Base-by-base conservation (phyloP, 345 rosid genomes). In the Hibiscus syriacus region DNA sequence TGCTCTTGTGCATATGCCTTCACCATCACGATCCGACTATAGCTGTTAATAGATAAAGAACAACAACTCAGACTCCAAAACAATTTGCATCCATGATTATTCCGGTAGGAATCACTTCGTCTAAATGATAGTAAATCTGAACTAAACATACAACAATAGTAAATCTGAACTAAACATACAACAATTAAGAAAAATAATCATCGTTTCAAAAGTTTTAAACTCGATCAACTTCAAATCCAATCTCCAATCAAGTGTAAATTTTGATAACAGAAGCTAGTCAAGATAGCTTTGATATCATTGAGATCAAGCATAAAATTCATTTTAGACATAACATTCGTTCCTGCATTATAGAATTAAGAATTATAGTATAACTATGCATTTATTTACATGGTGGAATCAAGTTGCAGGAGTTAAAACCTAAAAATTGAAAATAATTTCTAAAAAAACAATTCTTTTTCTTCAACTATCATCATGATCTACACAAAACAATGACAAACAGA, bases 1-100 rank as follows among this genome's bases (percentile, higher is more conserved):
- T 93, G 98, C 82, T 93, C 94, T 79, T 93, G 98, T 10, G 70
- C 54, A 60, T 86, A 91, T 56, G 92, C 95, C 83, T 84, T 89
- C 22, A 88, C 95, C 97, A 90, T 90, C 34, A 57, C 66, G 61
- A 30, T 54, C 68, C 43, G 62, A 6, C 16, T 36, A 53, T 34
- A 13, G 6, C 36, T n/a, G 38, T 66, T 52, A 17, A 22, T 2
- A 0, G 43, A 64, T 39, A 32, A 77, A 11, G 36, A 71, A 25
- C 36, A 49, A 48, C 17, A 54, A 57, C 6, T 63, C 22, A 70
- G 74, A 19, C 34, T 39, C 13, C 64, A 62, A 64, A 48, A 43
- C 6, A 58, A 29, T 0, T 13, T 66, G 13, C 54, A 48, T 26
- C 27, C 46, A 27, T 30, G 32, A 43, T 34, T 46, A 45, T 14